Evolutionary conservation across 2,329 filamentous ascomycete genomes (phyloP), one percentile per base, ranked within the genome.

Genomic region (Penicillium polonicum): DNA sequence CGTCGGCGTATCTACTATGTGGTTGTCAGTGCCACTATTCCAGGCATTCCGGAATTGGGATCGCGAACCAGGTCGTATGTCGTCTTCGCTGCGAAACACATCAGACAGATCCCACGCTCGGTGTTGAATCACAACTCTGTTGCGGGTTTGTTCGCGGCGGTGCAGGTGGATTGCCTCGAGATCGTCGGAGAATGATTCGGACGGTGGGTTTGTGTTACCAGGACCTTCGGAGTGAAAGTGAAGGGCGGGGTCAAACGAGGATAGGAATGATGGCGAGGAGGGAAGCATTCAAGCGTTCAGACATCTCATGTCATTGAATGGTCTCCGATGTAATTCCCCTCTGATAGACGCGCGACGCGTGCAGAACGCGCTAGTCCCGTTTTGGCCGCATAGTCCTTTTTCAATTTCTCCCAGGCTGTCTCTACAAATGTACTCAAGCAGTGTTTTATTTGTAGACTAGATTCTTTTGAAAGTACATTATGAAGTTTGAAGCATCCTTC

Each of bases 211-310:
- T 53, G 60, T 56, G 38, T 62, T 57, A 27, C 51, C 55, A 21
- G 52, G 61, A n/a, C 60, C 61, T 68, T 83, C 79, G 52, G 80
- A 82, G 61, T 80, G 75, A 25, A 81, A 72, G 59, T 80, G 71
- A 31, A 82, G 60, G 42, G 79, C 79, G 43, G 80, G 80, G 59
- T 83, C 81, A 57, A 82, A 83, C 5, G 80, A 82, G 4, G 79
- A 76, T 4, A 78, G 75, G 35, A 78, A 68, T 31, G 65, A 62
- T 42, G 73, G 69, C 39, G 73, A 71, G 19, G 72, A 74, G 27
- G 67, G 64, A 62, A 66, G 68, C 72, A 73, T 73, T 58, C 65
- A 72, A 63, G 65, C 67, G 55, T 62, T 29, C 59, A 29, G 49
- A 52, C 25, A 48, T 53, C 42, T 59, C 58, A 64, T 66, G 57